Evolutionary conservation across 495 filamentous ascomycete species (phyloP).

Genomic region (Choiromyces venosus): DNA sequence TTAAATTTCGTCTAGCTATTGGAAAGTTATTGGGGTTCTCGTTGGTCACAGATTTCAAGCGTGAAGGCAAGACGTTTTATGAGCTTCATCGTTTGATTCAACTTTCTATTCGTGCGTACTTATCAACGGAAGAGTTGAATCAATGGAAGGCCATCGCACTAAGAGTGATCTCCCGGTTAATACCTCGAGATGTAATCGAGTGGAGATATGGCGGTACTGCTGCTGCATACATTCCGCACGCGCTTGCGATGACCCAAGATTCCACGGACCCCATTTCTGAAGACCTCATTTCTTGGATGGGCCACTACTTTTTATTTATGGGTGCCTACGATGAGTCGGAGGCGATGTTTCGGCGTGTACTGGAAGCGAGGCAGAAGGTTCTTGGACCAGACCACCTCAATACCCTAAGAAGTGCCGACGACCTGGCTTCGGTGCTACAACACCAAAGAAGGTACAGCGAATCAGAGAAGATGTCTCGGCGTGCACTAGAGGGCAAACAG

Average conservation of each 20-base stretch:
- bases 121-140: no score
- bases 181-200: background rate
- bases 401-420: no score
- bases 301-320: background rate
- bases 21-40: background rate
- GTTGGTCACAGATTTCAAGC: background rate
- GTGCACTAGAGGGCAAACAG: no score
- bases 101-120: no score
- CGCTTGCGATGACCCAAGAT: background rate
- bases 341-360: no score
- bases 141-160: no score
- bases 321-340: background rate
- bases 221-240: constrained; percentile 6
- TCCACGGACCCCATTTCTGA: background rate
- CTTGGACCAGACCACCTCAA: no score
- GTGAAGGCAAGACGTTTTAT: background rate
- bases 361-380: no score
- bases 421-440: no score
- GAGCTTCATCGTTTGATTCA: constrained; percentile 9
- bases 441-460: no score
- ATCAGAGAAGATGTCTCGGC: no score
- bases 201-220: background rate
- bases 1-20: background rate
- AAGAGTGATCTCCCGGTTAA: background rate
- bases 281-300: background rate